These are phyloP conservation scores for Hygrophila difformis DNA, from an alignment of 257 asterid genomes.

Conservation along the genomic window DNA sequence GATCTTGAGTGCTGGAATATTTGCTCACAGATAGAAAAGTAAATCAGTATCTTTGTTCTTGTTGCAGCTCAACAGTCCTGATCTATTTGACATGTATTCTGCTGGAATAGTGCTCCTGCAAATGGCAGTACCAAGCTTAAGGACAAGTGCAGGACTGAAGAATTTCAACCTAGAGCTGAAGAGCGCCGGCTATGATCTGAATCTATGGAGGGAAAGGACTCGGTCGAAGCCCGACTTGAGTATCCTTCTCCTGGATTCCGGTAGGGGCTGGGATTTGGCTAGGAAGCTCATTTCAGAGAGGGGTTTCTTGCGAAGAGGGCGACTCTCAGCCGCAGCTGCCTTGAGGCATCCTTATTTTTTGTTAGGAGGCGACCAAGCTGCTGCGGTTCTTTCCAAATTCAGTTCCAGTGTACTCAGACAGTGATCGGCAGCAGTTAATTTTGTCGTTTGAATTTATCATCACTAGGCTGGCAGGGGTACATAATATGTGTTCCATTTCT, in stretches of 20 bases:
- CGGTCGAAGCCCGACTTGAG: slow-evolving; percentile 61
- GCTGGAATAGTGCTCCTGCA: slow-evolving; percentile 92
- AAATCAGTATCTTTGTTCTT: slow-evolving; percentile 7
- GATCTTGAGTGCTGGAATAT: too few species aligned
- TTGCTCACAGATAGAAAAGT: too few species aligned
- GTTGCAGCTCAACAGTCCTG: slow-evolving; percentile 87
- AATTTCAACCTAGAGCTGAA: slow-evolving; percentile 75
- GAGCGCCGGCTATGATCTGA: slow-evolving; percentile 71
- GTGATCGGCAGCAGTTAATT: too few species aligned
- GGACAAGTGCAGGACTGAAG: slow-evolving; percentile 70
- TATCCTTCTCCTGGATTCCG: slow-evolving; percentile 85
- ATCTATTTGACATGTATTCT: slow-evolving; percentile 88
- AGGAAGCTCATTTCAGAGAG: slow-evolving; percentile 76
- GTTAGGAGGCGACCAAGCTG: slow-evolving; percentile 88
- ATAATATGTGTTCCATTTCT: too few species aligned
- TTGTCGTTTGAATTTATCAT: too few species aligned
- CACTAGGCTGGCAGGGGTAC: too few species aligned
- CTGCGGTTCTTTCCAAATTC: slow-evolving; percentile 79
- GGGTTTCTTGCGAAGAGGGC: slow-evolving; percentile 43
- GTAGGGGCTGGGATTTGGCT: slow-evolving; percentile 97
- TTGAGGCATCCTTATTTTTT: slow-evolving; percentile 91
- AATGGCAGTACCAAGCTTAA: slow-evolving; percentile 74
- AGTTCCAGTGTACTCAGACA: slow-evolving; percentile 37
- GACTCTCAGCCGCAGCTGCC: slow-evolving; percentile 87
- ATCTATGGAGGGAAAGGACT: slow-evolving; percentile 72